Percentiles rank a stretch among this genome's conserved stretches.
These are phyloP conservation scores for Sporothrix phasma DNA, from an alignment of 2,329 filamentous ascomycete species.

Conservation along the genomic window DNA sequence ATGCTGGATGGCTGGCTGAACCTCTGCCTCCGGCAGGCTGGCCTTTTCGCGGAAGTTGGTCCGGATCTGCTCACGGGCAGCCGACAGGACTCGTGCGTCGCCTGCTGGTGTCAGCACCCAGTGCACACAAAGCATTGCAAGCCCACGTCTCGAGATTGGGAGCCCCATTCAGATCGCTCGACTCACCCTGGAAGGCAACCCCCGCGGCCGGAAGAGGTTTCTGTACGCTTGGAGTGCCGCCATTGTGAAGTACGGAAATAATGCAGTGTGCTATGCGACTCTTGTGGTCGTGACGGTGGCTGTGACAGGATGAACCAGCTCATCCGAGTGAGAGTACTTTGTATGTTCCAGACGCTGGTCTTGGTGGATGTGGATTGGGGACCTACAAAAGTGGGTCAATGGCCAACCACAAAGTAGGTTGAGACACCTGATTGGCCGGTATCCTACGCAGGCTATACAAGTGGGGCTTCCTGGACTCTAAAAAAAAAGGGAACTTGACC, in stretches of 20 bases:
- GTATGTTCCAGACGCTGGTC: neutral
- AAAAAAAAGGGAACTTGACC: neutral
- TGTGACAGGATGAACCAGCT: neutral
- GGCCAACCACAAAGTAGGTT: neutral
- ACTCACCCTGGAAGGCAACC: constrained; percentile 71
- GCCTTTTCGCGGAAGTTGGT: constrained; percentile 61
- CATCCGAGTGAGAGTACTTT: neutral
- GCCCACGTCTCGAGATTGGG: no score
- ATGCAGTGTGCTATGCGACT: neutral
- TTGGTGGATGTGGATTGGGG: neutral
- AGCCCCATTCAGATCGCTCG: no score
- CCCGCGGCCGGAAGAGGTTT: constrained; percentile 69
- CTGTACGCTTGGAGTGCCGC: constrained; percentile 67
- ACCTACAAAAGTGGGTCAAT: neutral
- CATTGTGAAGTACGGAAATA: neutral
- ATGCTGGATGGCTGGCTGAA: constrained; percentile 58
- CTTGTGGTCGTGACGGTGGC: neutral
- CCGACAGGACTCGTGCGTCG: constrained; percentile 45
- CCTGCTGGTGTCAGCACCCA: constrained; percentile 8
- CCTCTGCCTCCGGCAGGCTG: constrained; percentile 48
- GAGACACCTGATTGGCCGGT: neutral
- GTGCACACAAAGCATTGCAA: neutral
- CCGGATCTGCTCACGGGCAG: constrained; percentile 64
- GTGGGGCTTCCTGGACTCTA: constrained; percentile 6
- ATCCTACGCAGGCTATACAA: neutral